Base-by-base conservation (phyloP, 2,329 filamentous ascomycete genomes). In the Diaporthe longicolla region DNA sequence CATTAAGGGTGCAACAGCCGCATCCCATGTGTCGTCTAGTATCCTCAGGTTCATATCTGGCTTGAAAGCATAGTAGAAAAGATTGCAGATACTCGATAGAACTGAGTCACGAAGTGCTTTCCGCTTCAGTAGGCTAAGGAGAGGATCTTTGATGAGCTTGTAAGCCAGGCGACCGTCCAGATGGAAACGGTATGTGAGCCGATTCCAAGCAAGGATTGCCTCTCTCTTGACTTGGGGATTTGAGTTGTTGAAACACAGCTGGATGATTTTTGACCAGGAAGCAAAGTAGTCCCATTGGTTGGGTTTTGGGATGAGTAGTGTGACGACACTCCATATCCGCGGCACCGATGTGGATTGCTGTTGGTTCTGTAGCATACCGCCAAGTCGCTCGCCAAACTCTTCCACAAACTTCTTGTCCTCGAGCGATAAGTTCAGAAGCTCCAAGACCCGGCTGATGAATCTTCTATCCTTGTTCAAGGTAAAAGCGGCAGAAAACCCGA, bases 151-250 rank as follows among this genome's bases (percentile, higher is more conserved):
- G 2, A 97, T 85, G 0, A 74, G 58, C 5, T 68, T 73, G 48
- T 57, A 40, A 10, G 48, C 55, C 61, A 75, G 48, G 7, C 84
- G 84, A 26, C 91, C 88, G 76, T 93, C 91, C 0, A 92, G 88
- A 71, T 92, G 89, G 21, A 94, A 88, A 9, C 92, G 89, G 80
- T 93, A 97, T 26, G 97, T 89, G 58, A 98, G 91, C 70, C 94
- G 92, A 78, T 94, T 94, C 94, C 96, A 98, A 0, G 95, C 95
- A 72, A 92, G 85, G 79, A 96, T 95, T 29, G 95, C 94, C 79
- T 97, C 92, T 19, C 90, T 87, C 78, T 93, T 94, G 58, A 92
- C 93, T 58, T 88, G 84, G 4, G 88, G 84, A 76, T 98, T 94
- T 70, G 89, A 89, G 77, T 91, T 93, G 80, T 97, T 97, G 83